Base-by-base conservation (phyloP, 2,329 filamentous ascomycete species). In the Diplodia corticola region DNA sequence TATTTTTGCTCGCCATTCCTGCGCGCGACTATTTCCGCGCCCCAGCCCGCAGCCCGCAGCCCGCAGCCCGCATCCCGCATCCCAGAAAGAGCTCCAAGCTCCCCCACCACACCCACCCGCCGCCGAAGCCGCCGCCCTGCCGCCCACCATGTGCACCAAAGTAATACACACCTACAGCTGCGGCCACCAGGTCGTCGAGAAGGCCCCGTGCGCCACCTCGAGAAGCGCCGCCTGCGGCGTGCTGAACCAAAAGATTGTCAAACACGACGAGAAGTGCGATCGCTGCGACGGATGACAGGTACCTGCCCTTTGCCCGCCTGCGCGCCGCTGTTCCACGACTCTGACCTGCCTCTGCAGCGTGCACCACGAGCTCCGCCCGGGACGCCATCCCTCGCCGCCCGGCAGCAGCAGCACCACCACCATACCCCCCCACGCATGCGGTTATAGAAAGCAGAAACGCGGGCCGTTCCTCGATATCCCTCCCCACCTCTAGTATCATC, bases 211-310 rank as follows among this genome's bases (percentile, higher is more conserved):
- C 73, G 80, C 81, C n/a, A 77, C 76, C 13, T 83, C 81, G 60
- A 79, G 78, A 73, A 75, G 74, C 67, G 71, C 74, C n/a, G 72
- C 73, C 49, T 82, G 80, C 74, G 72, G 72, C 63, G 77, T 76
- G 64, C 70, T 75, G 70, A 82, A 79, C 67, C 76, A 76, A 67
- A 80, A 80, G 69, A 76, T 72, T 20, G 76, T 83, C 73, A 80
- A 79, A 70, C 81, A 83, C 71, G 80, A 80, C 63, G 79, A 81
- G 68, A 82, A 81, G 70, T 83, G 81, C 69, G 77, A 79, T 68
- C 71, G 72, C 50, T 83, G 81, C 70, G 79, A 80, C 68, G 77
- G 78, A 69, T 81, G 77, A 77, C 74, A 74, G 74, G 76, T 61
- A 61, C 57, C 9, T 35, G 33, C 33, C 30, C 77, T 75, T 75